Evolutionary conservation across 2,329 filamentous ascomycete genomes (phyloP), one percentile per base, ranked within the genome.

Genomic region (Teratosphaeria pseudoeucalypti): DNA sequence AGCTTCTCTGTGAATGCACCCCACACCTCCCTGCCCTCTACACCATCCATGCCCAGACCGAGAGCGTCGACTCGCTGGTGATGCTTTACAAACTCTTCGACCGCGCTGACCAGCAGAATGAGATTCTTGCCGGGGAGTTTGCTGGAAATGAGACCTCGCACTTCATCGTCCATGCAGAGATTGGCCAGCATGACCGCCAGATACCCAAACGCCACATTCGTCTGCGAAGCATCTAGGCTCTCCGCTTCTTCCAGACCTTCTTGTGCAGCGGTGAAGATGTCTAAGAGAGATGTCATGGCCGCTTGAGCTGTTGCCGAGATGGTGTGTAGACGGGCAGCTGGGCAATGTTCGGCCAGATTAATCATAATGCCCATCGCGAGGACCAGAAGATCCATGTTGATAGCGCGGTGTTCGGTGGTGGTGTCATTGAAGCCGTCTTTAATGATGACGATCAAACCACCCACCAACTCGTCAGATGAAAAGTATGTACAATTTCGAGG

Each of bases 141-240:
- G 4, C 63, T 62, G 10, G 60, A 56, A 6, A 74, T 62, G 29
- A 64, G 56, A 11, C 32, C 58, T 52, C 78, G 75, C 5, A 81
- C 76, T 2, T 70, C 68, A 9, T 70, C 62, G 57, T 82, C 77
- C 32, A 94, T 78, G 65, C 85, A 91, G 27, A 96, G 76, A 65
- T 91, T 94, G 19, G 90, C 90, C 2, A 97, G 79, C 6, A 96
- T 78, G 14, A 96, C 86, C 0, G 90, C 86, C 27, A 96, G 79
- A 71, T 96, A 96, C 16, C 90, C 92, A 71, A 92, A 85, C 1
- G 88, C 86, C 32, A 97, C 90, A 65, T 92, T 90, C 56, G 88
- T 81, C 61, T 88, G 85, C 29, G 86, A 86, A 70, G 92, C 89
- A 54, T 70, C 83, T 59, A 86, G 81, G 1, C 86, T 88, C 66